Base-by-base conservation (phyloP, 139 green algal species). In the Microglena sp. region DNA sequence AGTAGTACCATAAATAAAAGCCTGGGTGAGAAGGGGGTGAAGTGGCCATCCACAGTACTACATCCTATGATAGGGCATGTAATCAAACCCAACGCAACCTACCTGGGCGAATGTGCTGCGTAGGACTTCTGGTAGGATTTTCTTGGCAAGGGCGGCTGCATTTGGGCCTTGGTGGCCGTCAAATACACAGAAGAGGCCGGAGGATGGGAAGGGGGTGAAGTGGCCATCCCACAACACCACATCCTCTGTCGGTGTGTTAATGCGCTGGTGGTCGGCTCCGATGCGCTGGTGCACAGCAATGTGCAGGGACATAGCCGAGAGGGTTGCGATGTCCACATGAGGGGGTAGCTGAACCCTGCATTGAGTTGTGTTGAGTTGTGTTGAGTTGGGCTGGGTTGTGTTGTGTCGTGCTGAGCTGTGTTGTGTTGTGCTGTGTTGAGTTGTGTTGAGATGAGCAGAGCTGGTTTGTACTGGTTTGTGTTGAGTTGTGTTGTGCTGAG, bases 81-180 rank as follows among this genome's bases (percentile, higher is more conserved):
- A n/a, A n/a, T n/a, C n/a, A n/a, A n/a, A n/a, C n/a, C n/a, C n/a
- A n/a, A n/a, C n/a, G n/a, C n/a, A n/a, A n/a, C n/a, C n/a, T n/a
- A n/a, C n/a, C n/a, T n/a, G n/a, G n/a, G n/a, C n/a, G n/a, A n/a
- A n/a, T n/a, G n/a, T n/a, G n/a, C n/a, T n/a, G n/a, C n/a, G n/a
- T n/a, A 76, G 34, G 55, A 72, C 6, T 26, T 36, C 36, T 2
- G 59, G 69, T 30, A 69, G 46, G 31, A 74, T 44, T 35, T 67
- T 33, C 40, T 68, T 29, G 3, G 68, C 64, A 34, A 67, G 34
- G 27, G 50, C 4, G 24, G 75, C 31, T 30, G 76, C 59, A 24
- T 74, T 46, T 55, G 60, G 33, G 57, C 72, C 67, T 33, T 85
- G 63, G 36, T 84, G 71, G 8, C 79, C 79, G 63, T 86, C 79